These are phyloP conservation scores for Acer campestre DNA, from an alignment of 345 rosid species.

Conservation along the genomic window DNA sequence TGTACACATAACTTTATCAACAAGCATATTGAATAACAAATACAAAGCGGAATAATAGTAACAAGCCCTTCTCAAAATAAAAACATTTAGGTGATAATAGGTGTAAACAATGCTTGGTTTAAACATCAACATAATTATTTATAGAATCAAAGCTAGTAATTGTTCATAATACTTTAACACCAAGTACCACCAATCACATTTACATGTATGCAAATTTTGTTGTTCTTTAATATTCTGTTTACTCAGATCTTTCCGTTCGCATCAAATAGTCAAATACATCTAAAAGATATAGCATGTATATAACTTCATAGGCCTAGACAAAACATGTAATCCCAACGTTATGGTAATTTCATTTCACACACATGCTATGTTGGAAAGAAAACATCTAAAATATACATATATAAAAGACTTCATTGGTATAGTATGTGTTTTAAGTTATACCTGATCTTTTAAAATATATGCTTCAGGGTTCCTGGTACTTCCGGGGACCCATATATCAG, in stretches of 20 bases:
- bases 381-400: background rate
- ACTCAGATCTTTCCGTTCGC: background rate
- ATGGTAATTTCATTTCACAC: background rate
- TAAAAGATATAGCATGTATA: background rate
- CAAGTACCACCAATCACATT: background rate
- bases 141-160: background rate
- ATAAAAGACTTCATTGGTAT: background rate
- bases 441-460: constrained; percentile 91
- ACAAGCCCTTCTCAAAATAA: background rate
- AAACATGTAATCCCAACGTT: background rate
- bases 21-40: background rate
- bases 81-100: background rate
- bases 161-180: background rate
- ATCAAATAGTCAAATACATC: background rate
- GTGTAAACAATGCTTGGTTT: background rate
- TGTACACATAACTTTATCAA: background rate
- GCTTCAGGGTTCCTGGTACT: constrained; percentile 74
- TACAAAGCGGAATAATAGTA: background rate
- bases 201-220: background rate
- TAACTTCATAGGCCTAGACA: background rate
- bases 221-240: background rate
- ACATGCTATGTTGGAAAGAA: background rate
- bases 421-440: constrained; percentile 20
- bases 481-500: constrained; percentile 74
- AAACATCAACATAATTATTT: background rate